Percentiles rank a stretch among this genome's conserved stretches.
These are phyloP conservation scores for Aspergillus saccharolyticus DNA, from an alignment of 495 filamentous ascomycete species.

Conservation along the genomic window DNA sequence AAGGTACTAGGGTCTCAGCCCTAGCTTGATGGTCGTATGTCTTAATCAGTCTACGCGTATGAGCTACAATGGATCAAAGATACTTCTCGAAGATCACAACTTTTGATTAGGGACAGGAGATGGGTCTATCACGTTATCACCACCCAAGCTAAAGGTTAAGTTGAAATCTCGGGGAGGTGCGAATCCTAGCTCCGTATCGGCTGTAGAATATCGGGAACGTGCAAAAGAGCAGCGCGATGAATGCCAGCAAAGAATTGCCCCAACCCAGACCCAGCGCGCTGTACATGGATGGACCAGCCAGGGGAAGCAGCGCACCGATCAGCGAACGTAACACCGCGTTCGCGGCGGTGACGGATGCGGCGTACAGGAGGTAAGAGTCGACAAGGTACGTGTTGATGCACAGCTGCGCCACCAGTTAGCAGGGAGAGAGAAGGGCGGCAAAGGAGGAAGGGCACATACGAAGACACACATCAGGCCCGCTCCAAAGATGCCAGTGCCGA, in stretches of 20 bases:
- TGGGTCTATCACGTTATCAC: too few species aligned
- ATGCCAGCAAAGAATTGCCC: constrained; percentile 45
- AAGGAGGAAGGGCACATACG: not conserved
- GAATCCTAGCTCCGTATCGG: constrained; percentile 30
- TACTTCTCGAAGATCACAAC: too few species aligned
- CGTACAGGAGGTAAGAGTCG: constrained; percentile 61
- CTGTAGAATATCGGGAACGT: constrained; percentile 36
- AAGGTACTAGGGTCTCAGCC: too few species aligned
- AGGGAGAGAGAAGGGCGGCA: not conserved
- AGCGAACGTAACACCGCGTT: constrained; percentile 54
- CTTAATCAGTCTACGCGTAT: too few species aligned
- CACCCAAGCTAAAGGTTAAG: not conserved
- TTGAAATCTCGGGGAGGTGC: not conserved
- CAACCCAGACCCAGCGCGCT: constrained; percentile 36
- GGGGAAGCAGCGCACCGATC: constrained; percentile 53
- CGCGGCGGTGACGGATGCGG: constrained; percentile 62
- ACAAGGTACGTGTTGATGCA: constrained; percentile 55
- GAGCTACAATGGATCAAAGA: too few species aligned
- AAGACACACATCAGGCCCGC: constrained; percentile 1
- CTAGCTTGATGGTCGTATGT: too few species aligned
- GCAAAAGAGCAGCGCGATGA: constrained; percentile 39
- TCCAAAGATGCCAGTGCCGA: not conserved
- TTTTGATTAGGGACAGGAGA: too few species aligned
- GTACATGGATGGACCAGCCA: constrained; percentile 43
- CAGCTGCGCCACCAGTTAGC: not conserved